phyloP scores from a whole-genome alignment of 2,329 filamentous ascomycete species.

The Emmonsia crescens region DNA sequence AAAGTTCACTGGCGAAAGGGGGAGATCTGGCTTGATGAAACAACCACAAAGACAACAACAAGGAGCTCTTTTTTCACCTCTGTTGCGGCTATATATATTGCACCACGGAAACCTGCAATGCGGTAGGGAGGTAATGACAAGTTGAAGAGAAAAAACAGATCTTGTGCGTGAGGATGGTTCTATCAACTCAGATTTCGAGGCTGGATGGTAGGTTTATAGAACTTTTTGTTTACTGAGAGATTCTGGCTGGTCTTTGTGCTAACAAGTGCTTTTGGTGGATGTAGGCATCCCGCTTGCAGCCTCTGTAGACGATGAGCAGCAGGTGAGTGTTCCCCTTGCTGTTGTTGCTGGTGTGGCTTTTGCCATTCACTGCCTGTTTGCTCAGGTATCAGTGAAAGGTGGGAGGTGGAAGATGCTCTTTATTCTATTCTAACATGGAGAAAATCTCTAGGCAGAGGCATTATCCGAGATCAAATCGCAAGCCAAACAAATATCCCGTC shows the following conservation, averaged over 20 bases:
- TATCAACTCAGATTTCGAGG: constrained; percentile 86
- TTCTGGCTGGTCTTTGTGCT: neutral
- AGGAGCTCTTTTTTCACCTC: neutral
- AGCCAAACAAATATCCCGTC: constrained; percentile 79
- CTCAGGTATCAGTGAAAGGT: neutral
- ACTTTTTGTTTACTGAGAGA: constrained; percentile 5
- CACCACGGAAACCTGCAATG: neutral
- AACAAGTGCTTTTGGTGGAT: constrained; percentile 7
- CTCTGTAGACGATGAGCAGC: constrained; percentile 87
- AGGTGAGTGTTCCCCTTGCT: constrained; percentile 37
- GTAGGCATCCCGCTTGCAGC: constrained; percentile 88
- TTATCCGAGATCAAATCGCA: constrained; percentile 83
- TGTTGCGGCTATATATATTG: neutral
- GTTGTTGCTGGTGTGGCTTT: neutral
- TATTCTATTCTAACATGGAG: neutral
- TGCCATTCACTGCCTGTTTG: constrained; percentile 1
- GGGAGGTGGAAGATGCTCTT: neutral
- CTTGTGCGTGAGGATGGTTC: constrained; percentile 52
- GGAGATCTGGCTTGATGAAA: constrained; percentile 7
- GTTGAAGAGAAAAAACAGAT: neutral
- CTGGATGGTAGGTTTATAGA: constrained; percentile 59
- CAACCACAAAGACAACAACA: neutral
- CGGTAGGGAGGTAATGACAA: neutral
- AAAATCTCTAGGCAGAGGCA: constrained; percentile 29
- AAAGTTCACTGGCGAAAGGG: neutral